These are phyloP conservation scores for Myxozyma melibiosi DNA, from an alignment of 805 yeast genomes.

Conservation along the genomic window DNA sequence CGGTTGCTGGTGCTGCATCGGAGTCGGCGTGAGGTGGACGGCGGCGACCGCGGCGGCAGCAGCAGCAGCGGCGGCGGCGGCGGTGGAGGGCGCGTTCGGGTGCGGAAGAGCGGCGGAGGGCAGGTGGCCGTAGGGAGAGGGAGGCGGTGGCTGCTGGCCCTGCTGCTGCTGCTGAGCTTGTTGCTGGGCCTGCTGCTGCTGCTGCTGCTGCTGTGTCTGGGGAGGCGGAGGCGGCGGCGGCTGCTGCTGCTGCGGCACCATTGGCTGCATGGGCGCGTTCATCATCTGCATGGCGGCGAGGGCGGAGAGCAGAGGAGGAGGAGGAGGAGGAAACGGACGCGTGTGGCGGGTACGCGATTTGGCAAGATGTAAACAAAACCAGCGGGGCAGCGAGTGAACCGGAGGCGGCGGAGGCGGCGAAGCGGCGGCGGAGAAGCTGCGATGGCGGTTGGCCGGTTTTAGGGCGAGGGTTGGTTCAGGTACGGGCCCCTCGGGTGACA, in stretches of 20 bases:
- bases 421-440: neutral
- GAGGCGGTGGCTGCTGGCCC: neutral
- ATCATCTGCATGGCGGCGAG: conserved; percentile 6
- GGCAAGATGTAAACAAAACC: neutral
- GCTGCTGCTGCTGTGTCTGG: conserved; percentile 12
- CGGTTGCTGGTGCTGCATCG: conserved; percentile 8
- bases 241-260: conserved; percentile 11
- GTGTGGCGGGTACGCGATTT: neutral
- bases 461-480: conserved; percentile 6
- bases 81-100: conserved; percentile 5
- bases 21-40: conserved; percentile 8
- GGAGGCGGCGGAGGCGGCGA: neutral
- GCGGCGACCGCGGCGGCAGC: conserved; percentile 7
- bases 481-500: neutral
- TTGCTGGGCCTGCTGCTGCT: conserved; percentile 16
- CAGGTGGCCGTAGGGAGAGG: neutral
- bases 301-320: neutral
- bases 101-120: conserved; percentile 9
- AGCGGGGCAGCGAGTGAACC: neutral
- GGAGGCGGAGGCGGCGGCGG: neutral
- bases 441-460: neutral
- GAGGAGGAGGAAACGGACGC: neutral
- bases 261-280: conserved; percentile 11
- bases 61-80: conserved; percentile 2
- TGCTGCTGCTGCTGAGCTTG: conserved; percentile 10